A percentile compares a stretch with the other conserved stretches of the same genome.
Evolutionary conservation across 257 asterid genomes (phyloP).

Genomic region (Anisodus tanguticus): DNA sequence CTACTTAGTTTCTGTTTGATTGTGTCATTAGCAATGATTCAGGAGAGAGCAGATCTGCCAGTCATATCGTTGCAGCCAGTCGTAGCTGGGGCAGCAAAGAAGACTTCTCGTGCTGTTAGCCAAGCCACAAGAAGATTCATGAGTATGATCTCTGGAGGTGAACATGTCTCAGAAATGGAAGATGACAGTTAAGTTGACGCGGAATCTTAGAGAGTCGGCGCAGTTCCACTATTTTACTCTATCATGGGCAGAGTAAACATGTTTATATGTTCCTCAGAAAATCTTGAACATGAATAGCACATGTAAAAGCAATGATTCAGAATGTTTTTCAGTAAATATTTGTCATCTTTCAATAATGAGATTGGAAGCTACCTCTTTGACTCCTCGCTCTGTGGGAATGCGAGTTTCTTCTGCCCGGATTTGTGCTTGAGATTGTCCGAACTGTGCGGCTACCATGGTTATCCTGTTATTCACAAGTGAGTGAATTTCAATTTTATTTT

Average conservation of each 20-base stretch:
- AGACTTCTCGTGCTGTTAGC: conserved; percentile 78
- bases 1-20: conserved; percentile 23
- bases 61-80: conserved; percentile 79
- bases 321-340: conserved; percentile 6
- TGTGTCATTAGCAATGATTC: conserved; percentile 72
- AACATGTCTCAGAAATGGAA: conserved; percentile 47
- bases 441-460: background rate
- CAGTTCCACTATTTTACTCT: background rate
- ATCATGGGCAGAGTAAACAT: conserved; percentile 1
- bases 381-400: background rate
- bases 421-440: background rate
- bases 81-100: conserved; percentile 89
- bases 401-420: conserved; percentile 8
- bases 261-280: conserved; percentile 19
- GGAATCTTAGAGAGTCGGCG: conserved; percentile 28
- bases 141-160: conserved; percentile 70
- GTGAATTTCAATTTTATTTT: background rate
- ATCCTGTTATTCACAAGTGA: conserved; percentile 7
- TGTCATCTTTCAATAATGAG: conserved; percentile 21
- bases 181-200: conserved; percentile 43
- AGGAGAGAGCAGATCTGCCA: conserved; percentile 93
- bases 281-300: background rate
- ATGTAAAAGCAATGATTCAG: conserved; percentile 21
- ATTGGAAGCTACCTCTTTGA: background rate
- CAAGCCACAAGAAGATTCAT: conserved; percentile 70